phyloP scores from a whole-genome alignment of 2,329 filamentous ascomycete species.

The Alternaria arborescens region DNA sequence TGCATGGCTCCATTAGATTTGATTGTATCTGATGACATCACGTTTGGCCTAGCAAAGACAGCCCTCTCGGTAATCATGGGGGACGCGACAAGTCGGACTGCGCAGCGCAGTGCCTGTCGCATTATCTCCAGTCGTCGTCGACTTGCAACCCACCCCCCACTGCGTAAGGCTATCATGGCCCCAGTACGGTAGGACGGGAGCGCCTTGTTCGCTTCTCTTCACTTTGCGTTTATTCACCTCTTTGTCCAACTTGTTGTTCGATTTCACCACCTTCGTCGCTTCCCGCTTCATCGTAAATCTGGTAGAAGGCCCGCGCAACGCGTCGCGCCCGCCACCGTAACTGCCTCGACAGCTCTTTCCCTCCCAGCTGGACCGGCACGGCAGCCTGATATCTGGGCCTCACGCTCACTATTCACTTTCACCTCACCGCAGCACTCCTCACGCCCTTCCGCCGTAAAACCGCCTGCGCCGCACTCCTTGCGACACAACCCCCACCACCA shows the following conservation, averaged over 20 bases:
- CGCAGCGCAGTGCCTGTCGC: neutral
- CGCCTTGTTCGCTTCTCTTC: constrained; percentile 1
- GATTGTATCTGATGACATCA: constrained; percentile 18
- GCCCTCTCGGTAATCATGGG: constrained; percentile 27
- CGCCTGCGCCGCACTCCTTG: constrained; percentile 5
- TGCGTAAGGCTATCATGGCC: constrained; percentile 11
- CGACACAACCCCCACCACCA: neutral
- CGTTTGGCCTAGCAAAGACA: constrained; percentile 10
- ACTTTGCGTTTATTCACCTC: neutral
- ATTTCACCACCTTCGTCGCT: neutral
- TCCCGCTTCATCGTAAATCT: neutral
- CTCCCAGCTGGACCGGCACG: constrained; percentile 6
- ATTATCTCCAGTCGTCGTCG: constrained; percentile 7
- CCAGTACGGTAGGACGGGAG: constrained; percentile 12
- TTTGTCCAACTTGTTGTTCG: constrained; percentile 3
- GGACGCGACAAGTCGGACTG: constrained; percentile 11
- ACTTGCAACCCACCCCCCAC: constrained; percentile 15
- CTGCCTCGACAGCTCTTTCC: constrained; percentile 13
- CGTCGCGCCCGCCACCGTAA: constrained; percentile 16
- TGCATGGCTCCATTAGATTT: constrained; percentile 10
- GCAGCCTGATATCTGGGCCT: constrained; percentile 13
- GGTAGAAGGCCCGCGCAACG: constrained; percentile 12
- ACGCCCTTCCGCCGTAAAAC: constrained; percentile 3
- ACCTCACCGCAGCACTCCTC: neutral
- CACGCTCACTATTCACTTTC: constrained; percentile 12